phyloP scores from a whole-genome alignment of 192 early-diverging fungal genomes.

The Linnemannia elongata region DNA sequence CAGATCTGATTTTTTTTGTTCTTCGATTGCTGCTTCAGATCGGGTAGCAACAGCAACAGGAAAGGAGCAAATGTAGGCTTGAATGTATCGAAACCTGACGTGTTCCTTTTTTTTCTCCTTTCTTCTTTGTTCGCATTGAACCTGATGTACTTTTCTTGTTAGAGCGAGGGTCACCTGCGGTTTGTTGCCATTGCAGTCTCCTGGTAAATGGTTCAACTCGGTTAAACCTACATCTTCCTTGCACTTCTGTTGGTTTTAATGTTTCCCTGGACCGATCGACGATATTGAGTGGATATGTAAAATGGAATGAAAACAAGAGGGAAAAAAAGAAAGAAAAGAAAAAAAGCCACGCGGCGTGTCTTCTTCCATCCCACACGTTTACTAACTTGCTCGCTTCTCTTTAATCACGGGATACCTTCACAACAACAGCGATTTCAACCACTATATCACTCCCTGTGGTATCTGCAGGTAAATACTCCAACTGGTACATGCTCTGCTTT shows the following conservation, averaged over 20 bases:
- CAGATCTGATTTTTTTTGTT: slow-evolving; percentile 1
- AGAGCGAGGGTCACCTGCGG: slow-evolving; percentile 77
- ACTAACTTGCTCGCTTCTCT: background rate
- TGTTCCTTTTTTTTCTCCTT: background rate
- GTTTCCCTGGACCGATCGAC: background rate
- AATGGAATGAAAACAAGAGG: background rate
- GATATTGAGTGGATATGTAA: slow-evolving; percentile 1
- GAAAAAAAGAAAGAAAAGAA: background rate
- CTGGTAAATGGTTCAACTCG: slow-evolving; percentile 63
- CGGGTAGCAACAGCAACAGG: background rate
- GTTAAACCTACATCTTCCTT: background rate
- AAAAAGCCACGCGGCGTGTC: slow-evolving; percentile 40
- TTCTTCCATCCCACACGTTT: background rate
- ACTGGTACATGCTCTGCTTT: background rate
- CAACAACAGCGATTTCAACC: slow-evolving; percentile 41
- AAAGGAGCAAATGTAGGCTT: background rate
- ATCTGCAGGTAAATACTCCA: slow-evolving; percentile 41
- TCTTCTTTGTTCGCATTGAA: background rate
- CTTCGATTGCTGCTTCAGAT: background rate
- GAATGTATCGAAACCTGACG: background rate
- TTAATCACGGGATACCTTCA: slow-evolving; percentile 6
- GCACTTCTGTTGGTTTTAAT: background rate
- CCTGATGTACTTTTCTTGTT: background rate
- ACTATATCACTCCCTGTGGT: slow-evolving; percentile 51
- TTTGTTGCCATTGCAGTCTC: slow-evolving; percentile 86